A percentile compares a stretch with the other conserved stretches of the same genome.
Evolutionary conservation across 306 rosid genomes (phyloP).

Genomic region (Cicer pinnatifidum): DNA sequence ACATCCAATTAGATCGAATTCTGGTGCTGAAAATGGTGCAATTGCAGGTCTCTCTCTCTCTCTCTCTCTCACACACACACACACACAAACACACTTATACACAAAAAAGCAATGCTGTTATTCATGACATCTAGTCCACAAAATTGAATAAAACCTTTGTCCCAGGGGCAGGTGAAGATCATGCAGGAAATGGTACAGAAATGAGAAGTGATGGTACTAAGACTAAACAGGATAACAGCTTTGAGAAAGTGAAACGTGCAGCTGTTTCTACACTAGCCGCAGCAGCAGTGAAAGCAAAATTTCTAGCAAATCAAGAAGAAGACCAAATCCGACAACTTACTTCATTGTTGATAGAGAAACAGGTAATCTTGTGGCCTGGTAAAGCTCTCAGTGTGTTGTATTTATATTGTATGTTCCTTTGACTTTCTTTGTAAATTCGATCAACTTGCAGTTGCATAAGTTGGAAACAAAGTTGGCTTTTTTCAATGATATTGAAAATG

Average conservation of each 20-base stretch:
- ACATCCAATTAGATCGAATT: constrained; percentile 50
- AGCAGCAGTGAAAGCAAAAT: constrained; percentile 85
- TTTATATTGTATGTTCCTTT: constrained; percentile 10
- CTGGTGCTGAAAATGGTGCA: constrained; percentile 53
- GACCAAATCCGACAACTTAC: constrained; percentile 79
- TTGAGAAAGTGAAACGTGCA: constrained; percentile 71
- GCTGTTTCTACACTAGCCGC: constrained; percentile 84
- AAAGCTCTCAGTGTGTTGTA: constrained; percentile 25
- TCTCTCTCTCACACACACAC: not conserved
- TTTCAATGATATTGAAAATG: constrained; percentile 75
- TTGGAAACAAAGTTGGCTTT: constrained; percentile 78
- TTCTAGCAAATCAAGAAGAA: constrained; percentile 87
- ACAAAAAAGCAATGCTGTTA: constrained; percentile 20
- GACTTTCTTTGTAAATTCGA: constrained; percentile 37
- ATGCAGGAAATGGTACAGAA: constrained; percentile 50
- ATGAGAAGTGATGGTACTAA: constrained; percentile 44
- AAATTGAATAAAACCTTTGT: constrained; percentile 25
- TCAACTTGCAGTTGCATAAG: constrained; percentile 72
- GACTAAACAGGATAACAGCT: constrained; percentile 51
- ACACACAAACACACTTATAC: not conserved
- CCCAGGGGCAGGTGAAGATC: constrained; percentile 58
- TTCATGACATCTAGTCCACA: constrained; percentile 27
- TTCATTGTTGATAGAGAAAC: constrained; percentile 74
- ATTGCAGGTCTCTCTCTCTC: constrained; percentile 50
- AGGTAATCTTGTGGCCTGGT: constrained; percentile 57